Evolutionary conservation across 2,329 filamentous ascomycete genomes (phyloP).

Genomic region (Macrophomina pseudophaseolina): DNA sequence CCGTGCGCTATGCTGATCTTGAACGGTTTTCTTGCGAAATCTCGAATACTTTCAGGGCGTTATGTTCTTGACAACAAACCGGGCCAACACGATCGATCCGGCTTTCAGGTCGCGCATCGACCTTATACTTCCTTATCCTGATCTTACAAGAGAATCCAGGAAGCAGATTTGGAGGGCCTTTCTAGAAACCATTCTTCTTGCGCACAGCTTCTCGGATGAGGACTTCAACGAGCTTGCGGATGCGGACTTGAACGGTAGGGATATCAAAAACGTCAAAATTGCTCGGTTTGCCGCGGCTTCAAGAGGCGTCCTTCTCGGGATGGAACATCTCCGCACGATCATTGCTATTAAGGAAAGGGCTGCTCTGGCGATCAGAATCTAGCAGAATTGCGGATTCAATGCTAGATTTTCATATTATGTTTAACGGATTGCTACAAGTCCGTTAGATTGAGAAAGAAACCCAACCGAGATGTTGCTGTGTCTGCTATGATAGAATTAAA

Average conservation of each 20-base stretch:
- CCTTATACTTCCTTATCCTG: slow-evolving; percentile 48
- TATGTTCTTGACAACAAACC: slow-evolving; percentile 40
- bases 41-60: slow-evolving; percentile 29
- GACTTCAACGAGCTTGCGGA: slow-evolving; percentile 2
- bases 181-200: neutral
- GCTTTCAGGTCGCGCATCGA: slow-evolving; percentile 38
- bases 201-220: neutral
- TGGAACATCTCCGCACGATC: neutral
- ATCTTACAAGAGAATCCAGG: slow-evolving; percentile 34
- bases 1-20: neutral
- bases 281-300: neutral
- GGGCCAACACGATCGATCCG: slow-evolving; percentile 36
- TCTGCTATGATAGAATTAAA: no score
- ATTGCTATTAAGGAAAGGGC: neutral
- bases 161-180: neutral
- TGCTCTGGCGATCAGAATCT: no score
- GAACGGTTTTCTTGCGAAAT: neutral
- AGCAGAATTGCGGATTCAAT: no score
- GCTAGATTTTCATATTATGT: no score
- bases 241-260: neutral
- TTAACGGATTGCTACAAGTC: no score
- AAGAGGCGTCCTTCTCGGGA: neutral
- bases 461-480: no score
- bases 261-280: slow-evolving; percentile 11
- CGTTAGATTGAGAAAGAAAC: no score